phyloP scores from a whole-genome alignment of 352 stramenopile genomes.

The Phytophthora podocarpi region DNA sequence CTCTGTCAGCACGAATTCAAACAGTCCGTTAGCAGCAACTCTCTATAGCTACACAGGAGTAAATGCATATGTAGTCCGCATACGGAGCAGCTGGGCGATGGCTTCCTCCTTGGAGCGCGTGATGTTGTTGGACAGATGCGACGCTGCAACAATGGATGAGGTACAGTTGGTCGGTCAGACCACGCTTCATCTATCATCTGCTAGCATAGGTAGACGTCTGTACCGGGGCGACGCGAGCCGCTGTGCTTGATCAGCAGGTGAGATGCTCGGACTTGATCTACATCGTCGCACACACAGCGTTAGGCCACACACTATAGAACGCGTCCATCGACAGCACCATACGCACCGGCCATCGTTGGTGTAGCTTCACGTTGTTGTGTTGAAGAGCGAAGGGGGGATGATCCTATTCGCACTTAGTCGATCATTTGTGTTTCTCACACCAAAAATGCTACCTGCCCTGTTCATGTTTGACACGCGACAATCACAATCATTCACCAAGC shows the following conservation, averaged over 20 bases:
- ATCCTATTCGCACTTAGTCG: constrained; percentile 7
- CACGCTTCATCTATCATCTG: no score
- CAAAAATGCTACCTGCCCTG: no score
- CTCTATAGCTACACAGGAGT: no score
- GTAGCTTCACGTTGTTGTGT: constrained; percentile 5
- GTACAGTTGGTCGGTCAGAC: no score
- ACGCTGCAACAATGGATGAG: constrained; percentile 43
- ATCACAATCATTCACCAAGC: constrained; percentile 19
- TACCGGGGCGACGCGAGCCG: constrained; percentile 84
- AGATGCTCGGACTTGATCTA: constrained; percentile 81
- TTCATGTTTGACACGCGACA: constrained; percentile 2
- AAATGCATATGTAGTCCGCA: background rate
- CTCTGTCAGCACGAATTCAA: constrained; percentile 25
- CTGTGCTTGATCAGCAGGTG: constrained; percentile 97
- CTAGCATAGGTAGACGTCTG: background rate
- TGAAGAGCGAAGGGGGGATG: constrained; percentile 7
- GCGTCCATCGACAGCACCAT: background rate
- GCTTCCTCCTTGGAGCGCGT: constrained; percentile 92
- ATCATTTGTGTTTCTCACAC: background rate
- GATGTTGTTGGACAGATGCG: constrained; percentile 91
- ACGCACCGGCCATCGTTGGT: constrained; percentile 36
- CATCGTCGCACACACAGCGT: constrained; percentile 6
- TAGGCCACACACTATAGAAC: background rate
- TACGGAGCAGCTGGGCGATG: constrained; percentile 80
- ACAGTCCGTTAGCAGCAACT: background rate